Evolutionary conservation across 2,329 filamentous ascomycete species (phyloP).

Genomic region (Aspergillus piperis): DNA sequence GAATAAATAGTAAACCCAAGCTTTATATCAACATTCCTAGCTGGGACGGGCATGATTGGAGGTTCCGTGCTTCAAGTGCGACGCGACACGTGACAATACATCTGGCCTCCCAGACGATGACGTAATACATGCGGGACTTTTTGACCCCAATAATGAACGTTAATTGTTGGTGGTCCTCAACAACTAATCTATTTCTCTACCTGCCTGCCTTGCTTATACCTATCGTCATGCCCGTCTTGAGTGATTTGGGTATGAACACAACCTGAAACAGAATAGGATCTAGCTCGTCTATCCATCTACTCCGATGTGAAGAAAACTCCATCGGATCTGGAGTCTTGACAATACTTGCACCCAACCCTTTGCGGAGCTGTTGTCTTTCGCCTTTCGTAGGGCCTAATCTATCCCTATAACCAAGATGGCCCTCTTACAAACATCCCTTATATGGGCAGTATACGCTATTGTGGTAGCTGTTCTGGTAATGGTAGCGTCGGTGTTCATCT

Average conservation of each 20-base stretch:
- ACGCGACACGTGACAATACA: slow-evolving; percentile 18
- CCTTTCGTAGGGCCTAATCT: slow-evolving; percentile 16
- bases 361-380: not conserved
- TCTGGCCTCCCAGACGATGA: slow-evolving; percentile 16
- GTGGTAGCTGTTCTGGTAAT: slow-evolving; percentile 75
- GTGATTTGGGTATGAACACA: not conserved
- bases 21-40: not conserved
- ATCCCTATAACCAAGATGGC: slow-evolving; percentile 50
- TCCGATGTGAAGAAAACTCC: not conserved
- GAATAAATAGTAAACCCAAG: not conserved
- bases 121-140: slow-evolving; percentile 15
- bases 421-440: slow-evolving; percentile 82
- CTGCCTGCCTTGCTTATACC: too few relatives aligned
- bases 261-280: not conserved
- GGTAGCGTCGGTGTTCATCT: slow-evolving; percentile 81
- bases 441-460: slow-evolving; percentile 91
- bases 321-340: not conserved
- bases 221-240: not conserved
- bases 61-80: not conserved
- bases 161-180: not conserved
- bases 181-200: not conserved
- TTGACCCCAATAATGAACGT: not conserved
- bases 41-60: not conserved
- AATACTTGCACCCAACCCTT: not conserved
- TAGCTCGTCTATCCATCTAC: not conserved